Percentiles rank a stretch among this genome's conserved stretches.
phyloP scores from a whole-genome alignment of 371 early-diverging fungal genomes.

The Syncephalastrum contaminatum region DNA sequence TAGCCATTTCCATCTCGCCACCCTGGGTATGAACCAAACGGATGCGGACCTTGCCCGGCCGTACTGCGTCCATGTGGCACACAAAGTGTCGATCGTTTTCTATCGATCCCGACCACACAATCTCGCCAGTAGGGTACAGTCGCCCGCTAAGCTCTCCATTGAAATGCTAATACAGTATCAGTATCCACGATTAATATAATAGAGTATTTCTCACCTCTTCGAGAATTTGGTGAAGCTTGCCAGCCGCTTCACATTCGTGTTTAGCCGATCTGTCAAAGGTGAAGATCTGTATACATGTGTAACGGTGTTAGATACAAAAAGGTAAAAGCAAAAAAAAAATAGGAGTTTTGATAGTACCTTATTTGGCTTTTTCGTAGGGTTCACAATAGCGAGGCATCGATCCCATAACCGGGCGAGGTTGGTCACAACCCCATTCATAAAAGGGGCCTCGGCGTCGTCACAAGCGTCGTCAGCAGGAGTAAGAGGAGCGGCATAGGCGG shows the following conservation, averaged over 20 bases:
- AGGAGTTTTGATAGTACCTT: no score
- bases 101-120: constrained; percentile 22
- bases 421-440: no score
- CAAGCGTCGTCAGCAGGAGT: background rate
- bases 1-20: constrained; percentile 8
- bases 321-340: no score
- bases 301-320: no score
- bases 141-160: constrained; percentile 22
- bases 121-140: constrained; percentile 21
- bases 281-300: background rate
- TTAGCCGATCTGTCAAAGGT: constrained; percentile 14
- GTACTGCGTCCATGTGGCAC: no score
- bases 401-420: no score
- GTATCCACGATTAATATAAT: background rate
- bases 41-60: no score
- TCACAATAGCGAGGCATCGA: no score
- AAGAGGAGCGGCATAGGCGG: constrained; percentile 1
- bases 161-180: constrained; percentile 13
- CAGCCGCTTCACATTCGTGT: constrained; percentile 27
- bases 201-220: constrained; percentile 14
- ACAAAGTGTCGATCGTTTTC: background rate
- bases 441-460: no score
- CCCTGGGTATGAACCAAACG: no score
- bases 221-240: constrained; percentile 24
- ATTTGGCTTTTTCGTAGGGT: no score